Base-by-base conservation (phyloP, 495 filamentous ascomycete genomes). In the Echria macrotheca region DNA sequence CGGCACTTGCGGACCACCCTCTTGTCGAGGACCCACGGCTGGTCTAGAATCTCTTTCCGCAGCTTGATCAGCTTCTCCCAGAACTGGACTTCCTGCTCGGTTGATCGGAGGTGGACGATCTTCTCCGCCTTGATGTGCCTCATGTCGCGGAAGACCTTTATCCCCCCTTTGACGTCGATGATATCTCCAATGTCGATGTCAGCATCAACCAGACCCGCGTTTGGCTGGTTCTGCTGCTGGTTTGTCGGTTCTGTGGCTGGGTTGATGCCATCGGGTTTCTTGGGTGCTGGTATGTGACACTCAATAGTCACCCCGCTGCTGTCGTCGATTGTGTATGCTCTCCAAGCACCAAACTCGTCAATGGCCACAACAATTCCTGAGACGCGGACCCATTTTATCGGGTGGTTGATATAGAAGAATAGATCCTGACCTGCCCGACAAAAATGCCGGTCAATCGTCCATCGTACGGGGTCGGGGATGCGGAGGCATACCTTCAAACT, bases 331-430 rank as follows among this genome's bases (percentile, higher is more conserved):
- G 78, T 86, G 35, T 89, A 77, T 47, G 87, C 66, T 15, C 75
- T 79, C 49, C 75, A 78, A 4, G 68, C 72, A 9, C 72, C 61
- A 46, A 72, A 76, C 15, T 88, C 80, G 49, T 88, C 83, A 45
- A 89, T 72, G 10, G 86, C 85, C 39, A 95, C 84, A 15, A 98
- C 76, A 12, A 84, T 64, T 10, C 91, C 93, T 18, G 84, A 76
- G 14, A 96, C 56, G 53, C 83, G 80, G 32, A 93, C 80, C 78
- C 82, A 96, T 74, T 82, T 83, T 50, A 97, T 85, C 0, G 94
- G 93, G 65, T 97, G 89, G 70, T 96, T 96, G 26, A 76, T 60
- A 70, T 84, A 74, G 70, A 91, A 90, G 69, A 80, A 93, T 15
- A 91, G 68, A 56, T 82, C 70, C 64, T 87, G 82, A 44, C 79